Base-by-base conservation (phyloP, 2,329 filamentous ascomycete genomes). In the Neonectria neomacrospora region DNA sequence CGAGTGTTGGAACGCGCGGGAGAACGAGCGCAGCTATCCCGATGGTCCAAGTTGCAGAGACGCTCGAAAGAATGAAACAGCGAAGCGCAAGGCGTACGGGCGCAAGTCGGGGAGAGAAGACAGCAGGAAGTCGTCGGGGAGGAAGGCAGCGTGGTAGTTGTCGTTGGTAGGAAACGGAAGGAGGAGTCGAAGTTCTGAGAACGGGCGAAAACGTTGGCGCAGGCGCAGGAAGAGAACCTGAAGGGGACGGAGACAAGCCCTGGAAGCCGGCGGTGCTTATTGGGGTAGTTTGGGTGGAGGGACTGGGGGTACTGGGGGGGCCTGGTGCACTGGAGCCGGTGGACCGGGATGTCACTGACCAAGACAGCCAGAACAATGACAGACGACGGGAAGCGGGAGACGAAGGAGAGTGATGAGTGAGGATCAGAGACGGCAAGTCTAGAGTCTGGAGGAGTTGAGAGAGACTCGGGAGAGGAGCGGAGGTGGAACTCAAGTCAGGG, bases 1-100 rank as follows among this genome's bases (percentile, higher is more conserved):
- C 34, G 34, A 26, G 53, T 22, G 60, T 66, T 63, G 62, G 52
- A 67, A 61, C 57, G 66, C 60, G 70, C 58, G 60, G 56, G 64
- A 62, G 57, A 64, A 41, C 37, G 61, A 61, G 60, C 60, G 47
- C 30, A 44, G 54, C 37, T 50, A 54, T 55, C 23, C 44, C 22
- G 45, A 22, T 53, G 30, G 53, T 23, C 11, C 3, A 11, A 58
- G 32, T 57, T 16, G 42, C 54, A 57, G 41, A 54, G 20, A 26
- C 22, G 52, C 22, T 41, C 48, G 41, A 10, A 34, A 30, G 37
- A 26, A 8, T 37, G 37, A 14, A 37, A 54, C 26, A n/a, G n/a
- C 34, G 47, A 39, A 20, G 12, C 26, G 26, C 34, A 47, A 34
- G 42, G 14, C 30, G 9, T 26, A 3, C 8, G 16, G n/a, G 16